Evolutionary conservation across 208 protist species (phyloP), one percentile per base, ranked within the genome.

Genomic region (Strigomonas galati): DNA sequence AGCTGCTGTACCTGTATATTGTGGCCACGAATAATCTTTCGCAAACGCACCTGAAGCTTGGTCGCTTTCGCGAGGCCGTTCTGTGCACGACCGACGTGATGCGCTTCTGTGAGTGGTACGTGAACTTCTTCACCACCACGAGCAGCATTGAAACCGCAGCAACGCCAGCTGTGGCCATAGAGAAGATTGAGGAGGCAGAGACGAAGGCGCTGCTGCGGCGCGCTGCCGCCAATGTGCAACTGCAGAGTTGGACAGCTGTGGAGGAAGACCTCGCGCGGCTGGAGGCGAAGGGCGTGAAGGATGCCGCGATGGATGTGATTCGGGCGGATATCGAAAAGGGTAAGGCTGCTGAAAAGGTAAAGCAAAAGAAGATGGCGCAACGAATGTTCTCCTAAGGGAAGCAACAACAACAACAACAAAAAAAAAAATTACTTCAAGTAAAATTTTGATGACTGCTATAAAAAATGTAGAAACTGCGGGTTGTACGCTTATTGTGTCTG

Each of bases 141-240:
- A 31, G 19, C 24, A 62, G n/a, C 44, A 62, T 78, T 32, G 52
- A 57, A 10, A 56, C 72, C 4, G 10, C 24, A 28, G 51, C 72
- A 44, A 59, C 59, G 6, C 61, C 67, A 4, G 60, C 66, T 15
- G 49, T 65, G 26, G 62, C 66, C 27, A 37, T 12, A n/a, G 49
- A 31, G 15, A 46, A 43, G 37, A 57, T 43, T 21, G 58, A 30
- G 43, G 19, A 44, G 28, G 1, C 59, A 3, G 71, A 78, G 53
- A 49, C 40, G 28, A 91, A 89, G 67, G 87, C 85, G n/a, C 71
- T 89, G 52, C 71, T 88, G 54, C 79, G 87, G 2, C 84, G 87
- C 15, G 84, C 79, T n/a, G 53, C 44, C 28, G 82, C 79, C 52
- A 54, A 69, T 54, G 53, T 83, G 9, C 35, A 62, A 24, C 72